Evolutionary conservation across 805 yeast species (phyloP).

Genomic region (Ogataea trehaloabstinens): DNA sequence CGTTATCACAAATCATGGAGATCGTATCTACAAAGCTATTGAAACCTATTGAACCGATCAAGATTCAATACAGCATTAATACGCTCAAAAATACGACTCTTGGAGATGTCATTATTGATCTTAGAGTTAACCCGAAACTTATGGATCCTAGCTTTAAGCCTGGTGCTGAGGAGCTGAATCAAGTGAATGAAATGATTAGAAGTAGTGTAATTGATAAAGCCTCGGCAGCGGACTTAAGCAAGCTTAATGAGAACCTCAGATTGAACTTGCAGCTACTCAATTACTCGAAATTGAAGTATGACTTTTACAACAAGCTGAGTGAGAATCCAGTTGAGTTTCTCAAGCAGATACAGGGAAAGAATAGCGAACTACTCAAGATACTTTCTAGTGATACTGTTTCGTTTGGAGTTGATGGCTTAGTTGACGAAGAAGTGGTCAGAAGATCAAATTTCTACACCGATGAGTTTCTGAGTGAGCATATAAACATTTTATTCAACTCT

Average conservation of each 20-base stretch:
- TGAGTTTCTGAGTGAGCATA: constrained; percentile 72
- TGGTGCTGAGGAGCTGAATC: constrained; percentile 33
- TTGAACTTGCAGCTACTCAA: constrained; percentile 53
- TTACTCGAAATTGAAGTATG: constrained; percentile 62
- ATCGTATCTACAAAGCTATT: constrained; percentile 64
- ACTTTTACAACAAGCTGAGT: constrained; percentile 71
- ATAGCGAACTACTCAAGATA: constrained; percentile 80
- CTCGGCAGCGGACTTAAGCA: constrained; percentile 36
- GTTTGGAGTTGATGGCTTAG: constrained; percentile 29
- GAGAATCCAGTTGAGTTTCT: constrained; percentile 77
- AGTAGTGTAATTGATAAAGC: constrained; percentile 44
- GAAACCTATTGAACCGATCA: constrained; percentile 77
- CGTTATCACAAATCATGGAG: constrained; percentile 72
- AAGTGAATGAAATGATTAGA: constrained; percentile 42
- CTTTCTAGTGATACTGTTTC: constrained; percentile 68
- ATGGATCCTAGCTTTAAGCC: constrained; percentile 38
- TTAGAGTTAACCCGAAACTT: constrained; percentile 50
- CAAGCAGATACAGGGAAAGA: constrained; percentile 71
- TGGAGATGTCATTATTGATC: constrained; percentile 78
- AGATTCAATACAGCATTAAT: constrained; percentile 68
- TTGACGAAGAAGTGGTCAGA: constrained; percentile 85
- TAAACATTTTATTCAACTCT: constrained; percentile 69
- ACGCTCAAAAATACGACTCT: constrained; percentile 76
- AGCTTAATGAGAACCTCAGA: constrained; percentile 36
- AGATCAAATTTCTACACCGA: constrained; percentile 79